Percentiles rank a stretch among this genome's conserved stretches.
Evolutionary conservation across 176 grass and related monocot species (phyloP).

Genomic region (Themeda triandra): DNA sequence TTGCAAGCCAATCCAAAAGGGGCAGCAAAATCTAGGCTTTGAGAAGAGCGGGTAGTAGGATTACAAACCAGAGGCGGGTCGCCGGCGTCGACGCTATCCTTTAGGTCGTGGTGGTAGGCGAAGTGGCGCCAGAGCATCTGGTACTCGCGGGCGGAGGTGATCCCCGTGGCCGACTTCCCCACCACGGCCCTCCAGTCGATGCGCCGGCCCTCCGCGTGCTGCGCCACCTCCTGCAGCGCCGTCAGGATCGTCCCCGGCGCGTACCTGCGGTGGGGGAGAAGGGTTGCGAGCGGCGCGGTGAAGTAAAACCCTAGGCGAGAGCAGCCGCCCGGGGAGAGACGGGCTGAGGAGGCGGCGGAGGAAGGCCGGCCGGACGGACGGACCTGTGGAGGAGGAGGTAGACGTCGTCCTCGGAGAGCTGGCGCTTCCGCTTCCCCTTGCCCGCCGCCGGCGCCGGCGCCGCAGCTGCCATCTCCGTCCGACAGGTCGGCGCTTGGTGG

Average conservation of each 20-base stretch:
- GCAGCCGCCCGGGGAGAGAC: background rate
- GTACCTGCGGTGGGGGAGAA: conserved; percentile 47
- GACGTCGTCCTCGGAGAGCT: conserved; percentile 71
- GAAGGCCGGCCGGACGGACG: background rate
- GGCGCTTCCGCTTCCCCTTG: conserved; percentile 46
- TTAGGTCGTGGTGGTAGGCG: conserved; percentile 57
- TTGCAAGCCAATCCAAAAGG: background rate
- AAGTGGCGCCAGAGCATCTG: conserved; percentile 96
- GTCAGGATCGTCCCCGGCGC: conserved; percentile 61
- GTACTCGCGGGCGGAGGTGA: conserved; percentile 79
- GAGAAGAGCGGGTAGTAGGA: background rate
- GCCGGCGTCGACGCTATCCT: conserved; percentile 36
- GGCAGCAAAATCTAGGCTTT: background rate
- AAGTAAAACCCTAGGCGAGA: conserved; percentile 59
- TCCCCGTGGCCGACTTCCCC: conserved; percentile 60
- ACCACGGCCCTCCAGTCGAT: conserved; percentile 75
- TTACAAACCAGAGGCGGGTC: conserved; percentile 65
- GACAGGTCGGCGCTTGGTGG: too few species aligned
- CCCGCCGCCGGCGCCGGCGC: background rate
- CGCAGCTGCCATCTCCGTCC: background rate
- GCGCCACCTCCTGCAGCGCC: conserved; percentile 70
- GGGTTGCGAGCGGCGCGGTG: background rate
- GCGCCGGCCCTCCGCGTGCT: conserved; percentile 24
- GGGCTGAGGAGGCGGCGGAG: background rate
- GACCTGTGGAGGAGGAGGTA: conserved; percentile 79